Evolutionary conservation across 225 moss, liverwort and hornwort genomes (phyloP).

Genomic region (Bryum argenteum): DNA sequence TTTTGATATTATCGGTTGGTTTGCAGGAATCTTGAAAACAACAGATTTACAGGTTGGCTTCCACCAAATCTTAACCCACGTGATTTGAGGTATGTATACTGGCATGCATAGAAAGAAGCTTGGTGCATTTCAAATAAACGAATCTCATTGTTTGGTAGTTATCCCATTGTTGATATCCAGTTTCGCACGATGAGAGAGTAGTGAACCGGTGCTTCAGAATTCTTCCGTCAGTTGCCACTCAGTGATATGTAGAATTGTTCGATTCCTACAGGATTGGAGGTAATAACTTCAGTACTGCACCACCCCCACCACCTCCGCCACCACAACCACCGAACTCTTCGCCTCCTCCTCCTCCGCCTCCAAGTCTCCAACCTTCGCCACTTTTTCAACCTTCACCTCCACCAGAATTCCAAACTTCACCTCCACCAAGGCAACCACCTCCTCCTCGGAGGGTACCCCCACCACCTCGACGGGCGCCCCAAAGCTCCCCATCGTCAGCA

Average conservation of each 20-base stretch:
- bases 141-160: background rate
- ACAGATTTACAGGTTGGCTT: constrained; percentile 69
- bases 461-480: constrained; percentile 28
- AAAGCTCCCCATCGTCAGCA: constrained; percentile 19
- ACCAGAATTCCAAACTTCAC: constrained; percentile 15
- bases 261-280: constrained; percentile 50
- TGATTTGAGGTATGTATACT: constrained; percentile 49
- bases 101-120: constrained; percentile 6
- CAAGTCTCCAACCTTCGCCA: constrained; percentile 27
- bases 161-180: background rate
- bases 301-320: constrained; percentile 55
- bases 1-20: constrained; percentile 4
- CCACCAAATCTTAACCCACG: constrained; percentile 49
- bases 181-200: background rate
- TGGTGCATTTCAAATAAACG: constrained; percentile 5
- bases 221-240: constrained; percentile 9
- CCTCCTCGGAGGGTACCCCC: constrained; percentile 26
- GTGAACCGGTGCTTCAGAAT: background rate
- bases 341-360: constrained; percentile 52
- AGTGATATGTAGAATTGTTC: constrained; percentile 4
- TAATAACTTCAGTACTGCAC: constrained; percentile 58
- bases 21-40: constrained; percentile 68
- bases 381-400: constrained; percentile 24
- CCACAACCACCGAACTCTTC: constrained; percentile 33
- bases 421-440: constrained; percentile 38